Evolutionary conservation across 1,284 basidiomycete genomes (phyloP), one percentile per base, ranked within the genome.

Genomic region (Malassezia obtusa): DNA sequence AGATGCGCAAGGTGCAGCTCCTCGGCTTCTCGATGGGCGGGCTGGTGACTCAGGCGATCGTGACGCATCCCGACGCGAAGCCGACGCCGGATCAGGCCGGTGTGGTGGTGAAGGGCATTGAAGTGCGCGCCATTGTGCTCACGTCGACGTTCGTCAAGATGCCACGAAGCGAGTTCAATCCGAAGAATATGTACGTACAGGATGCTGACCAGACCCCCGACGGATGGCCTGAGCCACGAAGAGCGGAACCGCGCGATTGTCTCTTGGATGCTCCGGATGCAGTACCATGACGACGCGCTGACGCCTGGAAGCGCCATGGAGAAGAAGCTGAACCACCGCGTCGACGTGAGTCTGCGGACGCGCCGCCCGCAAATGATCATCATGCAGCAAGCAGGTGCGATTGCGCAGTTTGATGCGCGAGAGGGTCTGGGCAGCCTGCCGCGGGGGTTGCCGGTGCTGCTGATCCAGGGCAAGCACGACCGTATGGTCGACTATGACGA

Each of bases 11-110:
- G 1, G 49, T 71, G 14, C 57, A 71, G 38, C 35, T 70, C 1
- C 53, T 73, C 5, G 71, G 71, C 9, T 73, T 65, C 41, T 61
- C 57, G 12, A 73, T 73, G 71, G 71, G 69, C 10, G 71, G 71
- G 1, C 62, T 67, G 30, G 67, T 73, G 17, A 48, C 57, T 3
- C 67, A 71, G 45, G 62, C 58, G 4, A 37, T 72, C 12, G 45
- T 71, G n/a, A 55, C 59, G 2, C 50, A 59, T 19, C 25, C 41
- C 10, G 50, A 57, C 17, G 57, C 59, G 2, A 49, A 44, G 7
- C n/a, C 36, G 7, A 40, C 4, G 12, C 52, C 52, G 3, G 22
- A 40, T 0, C 38, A 54, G 28, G 26, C 30, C 5, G 57, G 57
- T 8, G 25, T 56, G 25, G 33, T 33, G 9, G 21, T 60, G 7